A percentile compares a stretch with the other conserved stretches of the same genome.
Evolutionary conservation across 768 basidiomycete genomes (phyloP).

Genomic region (Saitozyma podzolica): DNA sequence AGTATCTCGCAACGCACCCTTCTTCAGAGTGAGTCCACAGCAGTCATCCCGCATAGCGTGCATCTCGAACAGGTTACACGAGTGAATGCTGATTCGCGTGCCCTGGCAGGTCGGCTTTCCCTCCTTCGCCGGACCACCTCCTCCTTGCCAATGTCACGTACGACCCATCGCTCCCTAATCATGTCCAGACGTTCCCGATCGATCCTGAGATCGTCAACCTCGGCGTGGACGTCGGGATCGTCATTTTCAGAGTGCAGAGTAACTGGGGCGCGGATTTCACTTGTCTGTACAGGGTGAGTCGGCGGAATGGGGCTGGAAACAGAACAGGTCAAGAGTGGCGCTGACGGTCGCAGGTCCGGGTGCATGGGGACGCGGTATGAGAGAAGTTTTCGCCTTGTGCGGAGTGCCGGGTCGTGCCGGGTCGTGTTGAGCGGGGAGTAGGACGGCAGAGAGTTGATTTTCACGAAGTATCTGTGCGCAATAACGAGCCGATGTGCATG

Average conservation of each 20-base stretch:
- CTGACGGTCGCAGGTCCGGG: slow-evolving; percentile 6
- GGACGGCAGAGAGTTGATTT: no score
- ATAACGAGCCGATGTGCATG: no score
- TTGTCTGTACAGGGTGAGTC: slow-evolving; percentile 64
- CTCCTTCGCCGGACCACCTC: slow-evolving; percentile 51
- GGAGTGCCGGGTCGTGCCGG: no score
- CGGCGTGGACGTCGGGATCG: slow-evolving; percentile 79
- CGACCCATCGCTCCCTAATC: slow-evolving; percentile 58
- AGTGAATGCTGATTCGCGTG: no score
- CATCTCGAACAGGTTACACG: neutral
- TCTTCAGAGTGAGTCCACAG: slow-evolving; percentile 9
- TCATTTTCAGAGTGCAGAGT: slow-evolving; percentile 72
- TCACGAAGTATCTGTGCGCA: no score
- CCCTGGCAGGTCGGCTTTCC: slow-evolving; percentile 1
- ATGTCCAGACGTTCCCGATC: slow-evolving; percentile 80
- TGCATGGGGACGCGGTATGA: slow-evolving; percentile 7
- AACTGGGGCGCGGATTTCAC: slow-evolving; percentile 90
- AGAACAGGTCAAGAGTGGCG: neutral
- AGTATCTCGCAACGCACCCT: slow-evolving; percentile 52
- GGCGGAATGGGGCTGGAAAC: neutral
- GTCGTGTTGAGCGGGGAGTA: no score
- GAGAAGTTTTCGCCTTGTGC: neutral
- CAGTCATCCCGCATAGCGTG: neutral
- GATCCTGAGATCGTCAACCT: slow-evolving; percentile 66
- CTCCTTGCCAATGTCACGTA: slow-evolving; percentile 72